phyloP scores from a whole-genome alignment of 257 asterid species.

The Solanum paucissectum region DNA sequence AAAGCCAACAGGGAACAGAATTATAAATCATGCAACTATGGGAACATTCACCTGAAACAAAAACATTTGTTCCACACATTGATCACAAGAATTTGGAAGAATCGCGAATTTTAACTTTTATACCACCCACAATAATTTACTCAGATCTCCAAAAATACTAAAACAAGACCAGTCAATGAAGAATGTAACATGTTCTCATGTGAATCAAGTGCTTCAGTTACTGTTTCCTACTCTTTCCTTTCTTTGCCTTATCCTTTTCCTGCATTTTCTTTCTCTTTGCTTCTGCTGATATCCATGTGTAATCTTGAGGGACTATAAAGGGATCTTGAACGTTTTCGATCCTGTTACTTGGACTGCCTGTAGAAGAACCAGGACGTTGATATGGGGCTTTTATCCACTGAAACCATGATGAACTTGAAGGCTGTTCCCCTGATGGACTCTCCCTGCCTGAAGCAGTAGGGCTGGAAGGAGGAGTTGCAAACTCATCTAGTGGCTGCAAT shows the following conservation, averaged over 20 bases:
- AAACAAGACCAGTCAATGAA: not conserved
- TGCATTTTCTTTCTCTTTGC: conserved; percentile 88
- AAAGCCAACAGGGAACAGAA: not conserved
- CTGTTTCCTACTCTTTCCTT: conserved; percentile 49
- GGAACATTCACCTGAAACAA: conserved; percentile 1
- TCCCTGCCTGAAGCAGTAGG: conserved; percentile 47
- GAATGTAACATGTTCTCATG: not conserved
- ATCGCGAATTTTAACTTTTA: conserved; percentile 13
- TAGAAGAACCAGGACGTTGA: conserved; percentile 45
- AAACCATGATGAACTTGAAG: conserved; percentile 81
- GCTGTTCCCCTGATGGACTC: conserved; percentile 33
- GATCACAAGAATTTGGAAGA: conserved; percentile 19
- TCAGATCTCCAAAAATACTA: not conserved
- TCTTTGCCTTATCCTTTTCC: conserved; percentile 68
- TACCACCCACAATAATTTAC: conserved; percentile 26
- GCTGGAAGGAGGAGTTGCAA: conserved; percentile 81
- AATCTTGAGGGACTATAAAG: conserved; percentile 65
- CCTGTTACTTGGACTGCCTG: conserved; percentile 39
- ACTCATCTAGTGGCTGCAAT: conserved; percentile 73
- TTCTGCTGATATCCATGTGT: conserved; percentile 73
- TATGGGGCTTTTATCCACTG: conserved; percentile 89
- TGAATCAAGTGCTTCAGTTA: not conserved
- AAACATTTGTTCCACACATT: conserved; percentile 7
- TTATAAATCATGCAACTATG: not conserved
- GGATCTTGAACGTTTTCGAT: conserved; percentile 68